Evolutionary conservation across 306 rosid genomes (phyloP), one percentile per base, ranked within the genome.

Genomic region (Vigna unguiculata): DNA sequence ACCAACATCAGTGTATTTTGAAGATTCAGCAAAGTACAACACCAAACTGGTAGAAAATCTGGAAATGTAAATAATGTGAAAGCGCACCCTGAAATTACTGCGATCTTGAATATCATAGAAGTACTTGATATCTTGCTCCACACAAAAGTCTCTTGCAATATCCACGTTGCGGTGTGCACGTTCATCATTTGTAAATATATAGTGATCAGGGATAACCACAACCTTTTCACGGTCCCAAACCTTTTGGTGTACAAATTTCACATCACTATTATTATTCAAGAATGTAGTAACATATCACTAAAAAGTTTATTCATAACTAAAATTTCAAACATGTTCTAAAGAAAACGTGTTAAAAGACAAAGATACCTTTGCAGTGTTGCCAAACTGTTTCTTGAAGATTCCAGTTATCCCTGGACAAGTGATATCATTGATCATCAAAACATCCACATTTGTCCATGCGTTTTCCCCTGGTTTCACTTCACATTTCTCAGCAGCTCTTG

Each of bases 131-230:
- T 93, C 78, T 67, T 93, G 96, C 79, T 93, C 94, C 1, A 46
- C 43, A 85, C 89, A 85, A 80, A 93, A 93, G 48, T 89, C 92
- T 82, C 97, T 93, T 71, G 91, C 84, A 68, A 77, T 89, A 81
- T 90, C 98, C 83, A 93, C 98, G 70, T 93, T 93, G 6, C 98
- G 93, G 36, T 93, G 88, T 19, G 96, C 98, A 10, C 93, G 94
- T 67, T 89, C 90, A 68, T 93, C 98, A 55, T 73, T 87, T 45
- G 96, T 93, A 76, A 93, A 93, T 74, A 93, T 90, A 83, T 93
- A 93, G 67, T 90, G 98, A 82, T 93, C 98, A 67, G 98, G 98
- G 22, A 93, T 93, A 28, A 93, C 81, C 19, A 93, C 90, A 70
- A 93, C 46, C 84, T 93, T 93, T 70, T 93, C 96, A 16, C 89